phyloP scores from a whole-genome alignment of 2,329 filamentous ascomycete species.

The Fusarium mexicanum region DNA sequence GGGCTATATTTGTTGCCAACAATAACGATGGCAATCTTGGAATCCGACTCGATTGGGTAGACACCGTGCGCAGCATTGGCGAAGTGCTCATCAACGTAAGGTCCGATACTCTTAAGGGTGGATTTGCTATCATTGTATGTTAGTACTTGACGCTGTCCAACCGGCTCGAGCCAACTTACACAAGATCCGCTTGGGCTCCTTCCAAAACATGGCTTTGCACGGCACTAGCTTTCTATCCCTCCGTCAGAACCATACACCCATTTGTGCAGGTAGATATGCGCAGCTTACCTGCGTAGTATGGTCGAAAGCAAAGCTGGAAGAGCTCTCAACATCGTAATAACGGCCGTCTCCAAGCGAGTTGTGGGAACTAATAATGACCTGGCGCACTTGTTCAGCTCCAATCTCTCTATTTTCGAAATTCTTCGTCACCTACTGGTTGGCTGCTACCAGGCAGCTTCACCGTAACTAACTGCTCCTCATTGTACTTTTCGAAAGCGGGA shows the following conservation, averaged over 20 bases:
- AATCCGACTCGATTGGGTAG: conserved; percentile 81
- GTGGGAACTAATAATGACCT: conserved; percentile 87
- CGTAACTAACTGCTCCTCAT: conserved; percentile 91
- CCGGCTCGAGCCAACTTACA: conserved; percentile 64
- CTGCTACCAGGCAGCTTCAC: conserved; percentile 89
- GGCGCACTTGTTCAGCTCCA: conserved; percentile 33
- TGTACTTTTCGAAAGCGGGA: conserved; percentile 92
- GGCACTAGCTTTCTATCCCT: conserved; percentile 76
- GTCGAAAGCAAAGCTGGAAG: conserved; percentile 89
- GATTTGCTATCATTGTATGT: conserved; percentile 71
- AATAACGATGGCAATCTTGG: conserved; percentile 80
- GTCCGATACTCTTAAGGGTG: conserved; percentile 77
- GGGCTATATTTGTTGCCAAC: conserved; percentile 98
- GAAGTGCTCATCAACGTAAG: conserved; percentile 89
- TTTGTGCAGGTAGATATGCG: neutral
- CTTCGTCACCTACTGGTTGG: conserved; percentile 57
- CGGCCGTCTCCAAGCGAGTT: conserved; percentile 82
- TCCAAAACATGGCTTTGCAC: conserved; percentile 84
- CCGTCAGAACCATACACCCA: conserved; percentile 19
- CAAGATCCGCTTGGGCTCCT: conserved; percentile 77
- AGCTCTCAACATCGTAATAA: conserved; percentile 91
- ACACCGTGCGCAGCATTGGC: conserved; percentile 82
- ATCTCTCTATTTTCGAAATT: neutral
- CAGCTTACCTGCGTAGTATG: conserved; percentile 76
- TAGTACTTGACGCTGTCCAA: neutral